Evolutionary conservation across 352 stramenopile species (phyloP), one percentile per base, ranked within the genome.

Genomic region (Phytophthora syringae): DNA sequence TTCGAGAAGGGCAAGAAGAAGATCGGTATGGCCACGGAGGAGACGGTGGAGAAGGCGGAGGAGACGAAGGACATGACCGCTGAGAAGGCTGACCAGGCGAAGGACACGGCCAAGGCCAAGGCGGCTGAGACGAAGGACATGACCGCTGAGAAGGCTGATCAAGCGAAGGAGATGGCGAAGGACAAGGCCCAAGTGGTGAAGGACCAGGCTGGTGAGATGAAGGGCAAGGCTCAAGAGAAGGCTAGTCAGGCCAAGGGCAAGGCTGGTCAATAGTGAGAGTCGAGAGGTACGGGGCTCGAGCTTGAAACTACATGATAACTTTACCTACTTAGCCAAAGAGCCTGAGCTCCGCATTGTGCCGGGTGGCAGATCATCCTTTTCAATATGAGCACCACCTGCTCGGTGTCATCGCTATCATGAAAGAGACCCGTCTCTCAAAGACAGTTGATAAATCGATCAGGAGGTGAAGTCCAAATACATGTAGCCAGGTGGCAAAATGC

Each of bases 1-100:
- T 39, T 48, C 1, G 30, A 77, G 16, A 57, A 64, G 24, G 81
- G 68, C 5, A 76, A 78, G 54, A 48, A 70, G 30, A 60, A 74
- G 28, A 70, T 59, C 45, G 50, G 43, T 15, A 37, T 64, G 25
- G 18, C 36, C 22, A 67, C 56, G 24, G 64, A 66, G 1, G 50
- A 27, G 60, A 20, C 52, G 2, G n/a, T 5, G 2, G 53, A 73
- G n/a, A n/a, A n/a, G n/a, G n/a, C n/a, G n/a, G n/a, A n/a, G 30
- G 43, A 69, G 22, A 42, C 32, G 9, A 60, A 49, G 21, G 45
- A 69, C 9, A 58, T 39, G 51, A 54, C 55, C 25, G 49, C 57
- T 37, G 59, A 50, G 16, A 66, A 80, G 28, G 45, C 18, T 21
- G 36, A 10, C 6, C 25, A 67, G 5, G 42, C 57, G 20, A 62